phyloP scores from a whole-genome alignment of 129 eudicot genomes.

The Arctium lappa region DNA sequence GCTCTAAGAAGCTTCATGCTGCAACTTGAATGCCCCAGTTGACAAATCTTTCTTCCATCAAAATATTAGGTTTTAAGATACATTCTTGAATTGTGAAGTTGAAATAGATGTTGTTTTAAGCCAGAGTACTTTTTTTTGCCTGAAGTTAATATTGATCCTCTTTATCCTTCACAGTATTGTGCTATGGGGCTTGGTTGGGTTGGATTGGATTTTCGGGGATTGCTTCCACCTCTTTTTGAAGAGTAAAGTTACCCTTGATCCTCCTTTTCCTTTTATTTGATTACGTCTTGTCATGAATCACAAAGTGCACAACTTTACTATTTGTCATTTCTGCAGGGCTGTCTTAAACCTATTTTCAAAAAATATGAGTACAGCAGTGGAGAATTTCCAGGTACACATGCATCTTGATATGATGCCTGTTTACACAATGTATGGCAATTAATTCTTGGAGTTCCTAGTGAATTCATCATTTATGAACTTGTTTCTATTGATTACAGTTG shows the following conservation, averaged over 20 bases:
- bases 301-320: background rate
- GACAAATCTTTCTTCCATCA: background rate
- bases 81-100: slow-evolving; percentile 5
- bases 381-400: slow-evolving; percentile 83
- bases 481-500: slow-evolving; percentile 46
- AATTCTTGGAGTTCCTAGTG: slow-evolving; percentile 6
- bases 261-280: background rate
- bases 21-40: background rate
- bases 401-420: background rate
- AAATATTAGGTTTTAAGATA: background rate
- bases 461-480: background rate
- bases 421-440: background rate
- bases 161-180: slow-evolving; percentile 65
- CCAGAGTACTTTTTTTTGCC: background rate
- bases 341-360: slow-evolving; percentile 81
- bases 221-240: slow-evolving; percentile 99
- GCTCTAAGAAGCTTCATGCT: background rate
- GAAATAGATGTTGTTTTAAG: background rate
- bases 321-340: slow-evolving; percentile 55
- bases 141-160: slow-evolving; percentile 2
- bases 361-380: slow-evolving; percentile 86
- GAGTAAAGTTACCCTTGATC: slow-evolving; percentile 49
- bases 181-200: slow-evolving; percentile 99
- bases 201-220: slow-evolving; percentile 91
- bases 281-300: background rate